Percentiles rank a stretch among this genome's conserved stretches.
These are phyloP conservation scores for Apophysomyces elegans DNA, from an alignment of 371 early-diverging fungal genomes.

Conservation along the genomic window DNA sequence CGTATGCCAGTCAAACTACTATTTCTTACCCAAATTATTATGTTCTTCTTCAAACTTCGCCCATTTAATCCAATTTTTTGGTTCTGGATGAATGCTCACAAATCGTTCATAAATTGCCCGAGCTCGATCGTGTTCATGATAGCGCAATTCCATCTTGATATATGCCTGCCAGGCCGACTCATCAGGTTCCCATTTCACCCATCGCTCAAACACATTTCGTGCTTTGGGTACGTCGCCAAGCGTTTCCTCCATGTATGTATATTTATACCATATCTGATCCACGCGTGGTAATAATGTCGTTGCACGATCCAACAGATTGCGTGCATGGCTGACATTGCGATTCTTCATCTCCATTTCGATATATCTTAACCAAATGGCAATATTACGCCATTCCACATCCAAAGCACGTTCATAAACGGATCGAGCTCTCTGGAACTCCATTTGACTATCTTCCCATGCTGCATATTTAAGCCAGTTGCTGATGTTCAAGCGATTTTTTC, in stretches of 20 bases:
- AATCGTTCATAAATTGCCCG: conserved; percentile 84
- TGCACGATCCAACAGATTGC: conserved; percentile 94
- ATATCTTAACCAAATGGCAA: conserved; percentile 91
- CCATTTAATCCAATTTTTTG: conserved; percentile 97
- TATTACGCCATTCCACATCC: conserved; percentile 86
- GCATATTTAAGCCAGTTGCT: conserved; percentile 96
- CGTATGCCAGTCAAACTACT: background rate
- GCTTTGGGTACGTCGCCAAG: conserved; percentile 90
- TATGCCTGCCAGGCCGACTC: conserved; percentile 94
- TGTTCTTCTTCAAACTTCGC: conserved; percentile 92
- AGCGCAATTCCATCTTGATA: conserved; percentile 92
- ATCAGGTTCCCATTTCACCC: conserved; percentile 98
- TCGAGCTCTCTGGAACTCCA: conserved; percentile 85
- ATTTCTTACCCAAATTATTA: conserved; percentile 61
- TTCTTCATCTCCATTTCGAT: conserved; percentile 97
- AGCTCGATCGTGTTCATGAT: conserved; percentile 84
- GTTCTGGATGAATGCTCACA: conserved; percentile 87
- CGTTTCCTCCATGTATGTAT: conserved; percentile 96
- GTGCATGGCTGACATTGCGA: conserved; percentile 88
- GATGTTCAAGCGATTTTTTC: conserved; percentile 83
- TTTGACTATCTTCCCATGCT: conserved; percentile 91
- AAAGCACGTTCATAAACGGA: conserved; percentile 93
- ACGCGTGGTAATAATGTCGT: conserved; percentile 90
- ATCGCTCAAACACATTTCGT: conserved; percentile 94
- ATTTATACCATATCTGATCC: conserved; percentile 98